Base-by-base conservation (phyloP, 1,284 basidiomycete species). In the Ganoderma meredithae region DNA sequence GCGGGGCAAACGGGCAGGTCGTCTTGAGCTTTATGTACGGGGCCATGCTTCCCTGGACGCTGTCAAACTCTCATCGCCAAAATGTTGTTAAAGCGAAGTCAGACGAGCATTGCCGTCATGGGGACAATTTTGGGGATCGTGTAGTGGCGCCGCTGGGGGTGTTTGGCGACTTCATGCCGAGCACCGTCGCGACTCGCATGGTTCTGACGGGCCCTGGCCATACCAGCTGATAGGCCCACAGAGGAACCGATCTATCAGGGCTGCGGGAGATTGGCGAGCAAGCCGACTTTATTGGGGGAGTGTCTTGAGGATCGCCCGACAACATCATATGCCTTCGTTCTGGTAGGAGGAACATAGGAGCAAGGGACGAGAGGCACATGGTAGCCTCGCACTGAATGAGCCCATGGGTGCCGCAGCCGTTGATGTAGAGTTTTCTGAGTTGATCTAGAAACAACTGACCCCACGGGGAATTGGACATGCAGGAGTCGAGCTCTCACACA, bases 351-450 rank as follows among this genome's bases (percentile, higher is more conserved):
- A 49, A 49, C 19, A 25, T 17, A 22, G 12, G 33, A 60, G 53
- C 41, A 68, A 69, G 66, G 55, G 62, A 15, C 17, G 12, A 22
- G 9, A 52, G 65, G 65, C 70, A 71, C 65, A 71, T 71, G 70
- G 65, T 40, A 41, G 41, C 31, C 27, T 60, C 22, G 39, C 65
- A 52, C 63, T 63, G 44, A 43, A 25, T 55, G 58, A 60, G 44
- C 64, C 67, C 67, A 64, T 68, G 67, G 53, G 65, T 64, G 39
- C 13, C 47, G 40, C 53, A 33, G 25, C n/a, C 47, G 25, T 27
- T 70, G 66, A 68, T 66, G 41, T 22, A 25, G 53, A 19, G 47
- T 44, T 44, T 62, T 25, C 27, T 15, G 53, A 10, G 47, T 44
- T 44, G 43, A 44, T 44, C 43, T 17, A 44, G 19, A 62, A 47